Evolutionary conservation across 495 filamentous ascomycete genomes (phyloP).

Genomic region (Thozetella sp.): DNA sequence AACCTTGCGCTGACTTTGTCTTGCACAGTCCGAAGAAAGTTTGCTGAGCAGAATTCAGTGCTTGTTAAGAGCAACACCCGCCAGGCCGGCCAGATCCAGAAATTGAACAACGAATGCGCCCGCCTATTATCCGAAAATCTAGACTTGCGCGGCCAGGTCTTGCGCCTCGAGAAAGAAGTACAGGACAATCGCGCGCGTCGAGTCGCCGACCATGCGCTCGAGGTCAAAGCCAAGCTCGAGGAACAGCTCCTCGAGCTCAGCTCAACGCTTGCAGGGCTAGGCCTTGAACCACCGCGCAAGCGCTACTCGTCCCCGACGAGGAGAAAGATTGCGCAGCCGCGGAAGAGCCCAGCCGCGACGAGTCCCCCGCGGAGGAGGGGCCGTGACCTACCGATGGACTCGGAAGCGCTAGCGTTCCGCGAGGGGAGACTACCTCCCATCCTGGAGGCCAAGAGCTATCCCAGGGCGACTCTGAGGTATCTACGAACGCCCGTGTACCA

Average conservation of each 20-base stretch:
- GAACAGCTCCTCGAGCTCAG: conserved; percentile 68
- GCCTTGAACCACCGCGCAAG: conserved; percentile 45
- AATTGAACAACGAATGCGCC: conserved; percentile 81
- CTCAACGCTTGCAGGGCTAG: conserved; percentile 64
- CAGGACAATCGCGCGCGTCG: conserved; percentile 46
- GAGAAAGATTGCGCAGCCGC: conserved; percentile 25
- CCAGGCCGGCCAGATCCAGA: conserved; percentile 87
- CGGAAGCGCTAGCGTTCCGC: conserved; percentile 52
- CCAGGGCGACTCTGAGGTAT: conserved; percentile 75
- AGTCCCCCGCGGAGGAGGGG: conserved; percentile 43
- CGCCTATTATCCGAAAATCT: conserved; percentile 87
- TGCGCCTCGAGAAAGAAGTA: conserved; percentile 70
- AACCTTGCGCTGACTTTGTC: conserved; percentile 12
- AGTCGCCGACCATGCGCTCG: conserved; percentile 63
- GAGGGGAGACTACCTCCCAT: conserved; percentile 81
- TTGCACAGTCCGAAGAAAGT: conserved; percentile 74
- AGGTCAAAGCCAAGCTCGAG: conserved; percentile 71
- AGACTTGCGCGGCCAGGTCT: conserved; percentile 74
- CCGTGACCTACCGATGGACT: conserved; percentile 49
- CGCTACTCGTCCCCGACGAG: conserved; percentile 29
- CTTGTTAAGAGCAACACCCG: conserved; percentile 89
- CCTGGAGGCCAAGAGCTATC: conserved; percentile 77
- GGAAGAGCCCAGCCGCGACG: conserved; percentile 21
- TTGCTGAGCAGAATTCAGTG: conserved; percentile 91
- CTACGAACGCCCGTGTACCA: conserved; percentile 14